Conservation (phyloP, 192 early-diverging fungal species). For the Mortierella antarctica region DNA sequence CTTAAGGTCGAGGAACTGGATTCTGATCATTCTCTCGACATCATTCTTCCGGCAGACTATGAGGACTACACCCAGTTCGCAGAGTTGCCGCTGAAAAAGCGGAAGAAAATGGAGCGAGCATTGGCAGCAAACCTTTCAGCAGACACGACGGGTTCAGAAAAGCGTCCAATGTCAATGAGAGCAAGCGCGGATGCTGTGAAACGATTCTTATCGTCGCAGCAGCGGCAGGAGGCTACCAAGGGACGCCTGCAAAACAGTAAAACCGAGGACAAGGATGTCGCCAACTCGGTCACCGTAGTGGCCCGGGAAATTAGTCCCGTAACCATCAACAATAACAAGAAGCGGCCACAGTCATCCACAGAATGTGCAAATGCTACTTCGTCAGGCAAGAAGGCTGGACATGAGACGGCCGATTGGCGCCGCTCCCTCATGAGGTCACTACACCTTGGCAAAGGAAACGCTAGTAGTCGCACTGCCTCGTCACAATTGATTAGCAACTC, state of each 20-base stretch:
- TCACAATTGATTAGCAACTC: not conserved
- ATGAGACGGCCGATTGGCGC: conserved; percentile 21
- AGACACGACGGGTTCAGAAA: not conserved
- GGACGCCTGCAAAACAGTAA: not conserved
- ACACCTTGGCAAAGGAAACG: conserved; percentile 25
- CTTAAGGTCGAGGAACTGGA: conserved; percentile 28
- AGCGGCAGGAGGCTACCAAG: not conserved
- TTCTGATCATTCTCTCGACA: conserved; percentile 45
- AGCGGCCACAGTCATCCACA: conserved; percentile 12
- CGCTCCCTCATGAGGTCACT: conserved; percentile 36
- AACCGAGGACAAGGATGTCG: not conserved
- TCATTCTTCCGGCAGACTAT: conserved; percentile 42
- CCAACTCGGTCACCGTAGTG: not conserved
- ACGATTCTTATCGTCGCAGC: conserved; percentile 18
- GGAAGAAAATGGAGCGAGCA: conserved; percentile 46
- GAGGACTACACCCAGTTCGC: conserved; percentile 53
- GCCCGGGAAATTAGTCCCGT: conserved; percentile 1
- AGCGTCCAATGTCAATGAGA: conserved; percentile 17
- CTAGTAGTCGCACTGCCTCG: not conserved
- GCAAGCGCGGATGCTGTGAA: conserved; percentile 27
- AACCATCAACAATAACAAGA: conserved; percentile 23
- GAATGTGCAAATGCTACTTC: not conserved
- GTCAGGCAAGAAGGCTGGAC: conserved; percentile 3
- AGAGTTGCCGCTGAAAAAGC: conserved; percentile 39
- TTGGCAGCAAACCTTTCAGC: conserved; percentile 13